These are phyloP conservation scores for Periglandula ipomoeae DNA, from an alignment of 2,329 filamentous ascomycete genomes.

Conservation along the genomic window DNA sequence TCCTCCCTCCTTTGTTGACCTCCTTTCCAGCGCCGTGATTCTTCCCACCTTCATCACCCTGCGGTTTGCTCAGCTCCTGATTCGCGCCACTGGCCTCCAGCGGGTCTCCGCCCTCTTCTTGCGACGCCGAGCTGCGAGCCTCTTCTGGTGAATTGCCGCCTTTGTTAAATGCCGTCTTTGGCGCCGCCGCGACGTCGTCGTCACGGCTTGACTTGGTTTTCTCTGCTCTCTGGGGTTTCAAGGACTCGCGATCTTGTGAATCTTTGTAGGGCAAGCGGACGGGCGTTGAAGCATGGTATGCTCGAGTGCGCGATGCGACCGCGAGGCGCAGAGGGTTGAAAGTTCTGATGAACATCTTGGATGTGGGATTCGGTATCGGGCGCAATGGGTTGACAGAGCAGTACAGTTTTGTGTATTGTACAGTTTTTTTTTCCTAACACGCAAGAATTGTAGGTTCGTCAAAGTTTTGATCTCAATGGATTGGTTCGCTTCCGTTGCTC, in stretches of 20 bases:
- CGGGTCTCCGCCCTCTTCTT: conserved; percentile 9
- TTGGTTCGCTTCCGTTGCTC: not conserved
- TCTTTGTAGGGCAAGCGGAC: conserved; percentile 36
- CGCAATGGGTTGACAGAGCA: too few species aligned
- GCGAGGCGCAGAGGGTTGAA: not conserved
- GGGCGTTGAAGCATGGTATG: conserved; percentile 23
- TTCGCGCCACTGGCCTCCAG: conserved; percentile 6
- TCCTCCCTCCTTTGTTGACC: conserved; percentile 25
- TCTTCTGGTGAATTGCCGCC: conserved; percentile 57
- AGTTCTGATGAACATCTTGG: not conserved
- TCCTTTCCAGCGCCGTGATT: conserved; percentile 23
- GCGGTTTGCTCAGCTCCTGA: conserved; percentile 9
- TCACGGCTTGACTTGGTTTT: conserved; percentile 60
- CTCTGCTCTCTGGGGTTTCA: conserved; percentile 59
- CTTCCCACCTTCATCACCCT: conserved; percentile 16
- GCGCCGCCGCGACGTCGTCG: conserved; percentile 43
- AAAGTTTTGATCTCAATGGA: not conserved
- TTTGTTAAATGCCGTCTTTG: conserved; percentile 60
- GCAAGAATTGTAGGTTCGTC: not conserved
- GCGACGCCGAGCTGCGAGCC: conserved; percentile 34
- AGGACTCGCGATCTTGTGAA: conserved; percentile 47
- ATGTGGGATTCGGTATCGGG: not conserved
- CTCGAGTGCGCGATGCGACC: conserved; percentile 11
- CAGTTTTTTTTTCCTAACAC: too few species aligned
- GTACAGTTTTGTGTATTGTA: too few species aligned